Evolutionary conservation across 495 filamentous ascomycete genomes (phyloP), one percentile per base, ranked within the genome.

Genomic region (Apodospora peruviana): DNA sequence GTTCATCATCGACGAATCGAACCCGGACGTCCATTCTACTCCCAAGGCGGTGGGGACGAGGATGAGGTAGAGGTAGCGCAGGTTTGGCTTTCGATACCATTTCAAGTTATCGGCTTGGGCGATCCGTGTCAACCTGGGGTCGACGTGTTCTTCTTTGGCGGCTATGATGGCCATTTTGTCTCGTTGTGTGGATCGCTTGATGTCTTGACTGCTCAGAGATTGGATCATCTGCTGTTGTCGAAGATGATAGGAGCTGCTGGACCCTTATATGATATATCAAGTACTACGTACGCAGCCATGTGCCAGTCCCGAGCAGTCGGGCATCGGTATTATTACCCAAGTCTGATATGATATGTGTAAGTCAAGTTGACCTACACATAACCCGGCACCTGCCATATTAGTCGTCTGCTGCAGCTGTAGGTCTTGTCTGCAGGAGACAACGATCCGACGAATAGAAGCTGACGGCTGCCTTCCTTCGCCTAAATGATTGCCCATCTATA

Each of bases 1-100:
- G 57, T 83, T 86, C 68, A 83, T 82, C 62, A 84, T 80, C 50
- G 78, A 77, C 14, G 75, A 79, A 59, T 84, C 79, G 53, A 83
- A 85, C 3, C 81, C 80, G 16, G 80, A 84, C 0, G 82, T 86
- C 68, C 82, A 79, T 59, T 84, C 82, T 40, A 83, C 77, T 3
- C 83, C 84, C 62, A 86, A 76, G 45, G 72, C 79, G 0, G 80
- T 76, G 3, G 81, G 81, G 52, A 85, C 74, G 53, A 87, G 68
- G 27, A 85, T 55, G n/a, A 82, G 57, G 56, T 87, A 87, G 27
- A 87, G 67, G 34, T 56, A 49, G 47, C 82, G 69, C 25, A 87
- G 67, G 60, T 87, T 84, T 0, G 69, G 73, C 59, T 86, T 86
- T 51, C 71, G 70, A 61, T 81, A 85, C 83, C 82, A 82, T 47